These are phyloP conservation scores for Alternaria sp. DNA, from an alignment of 2,329 filamentous ascomycete genomes.

Conservation along the genomic window DNA sequence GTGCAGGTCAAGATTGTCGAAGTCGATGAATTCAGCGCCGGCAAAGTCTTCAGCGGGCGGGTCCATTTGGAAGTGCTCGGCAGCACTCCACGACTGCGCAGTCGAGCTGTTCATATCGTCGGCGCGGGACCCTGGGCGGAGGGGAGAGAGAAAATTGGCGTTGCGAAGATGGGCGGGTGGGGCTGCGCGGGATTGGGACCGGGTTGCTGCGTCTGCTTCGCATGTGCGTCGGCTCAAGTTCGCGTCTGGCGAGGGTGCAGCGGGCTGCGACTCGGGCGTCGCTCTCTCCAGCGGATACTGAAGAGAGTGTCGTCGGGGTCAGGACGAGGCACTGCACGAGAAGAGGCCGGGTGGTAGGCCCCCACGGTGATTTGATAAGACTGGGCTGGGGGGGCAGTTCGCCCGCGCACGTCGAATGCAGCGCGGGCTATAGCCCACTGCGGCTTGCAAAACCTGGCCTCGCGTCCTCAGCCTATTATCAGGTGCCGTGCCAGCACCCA, in stretches of 20 bases:
- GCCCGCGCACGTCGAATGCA: slow-evolving; percentile 10
- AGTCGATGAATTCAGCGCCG: slow-evolving; percentile 52
- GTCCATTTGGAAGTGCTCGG: slow-evolving; percentile 51
- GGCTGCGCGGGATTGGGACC: slow-evolving; percentile 6
- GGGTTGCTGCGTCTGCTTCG: slow-evolving; percentile 1
- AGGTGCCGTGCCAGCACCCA: slow-evolving; percentile 1
- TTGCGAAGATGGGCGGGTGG: slow-evolving; percentile 12
- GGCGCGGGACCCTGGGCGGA: slow-evolving; percentile 16
- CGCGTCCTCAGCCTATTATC: slow-evolving; percentile 5
- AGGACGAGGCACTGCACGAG: slow-evolving; percentile 13
- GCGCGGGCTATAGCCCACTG: slow-evolving; percentile 1
- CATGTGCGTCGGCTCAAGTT: slow-evolving; percentile 2
- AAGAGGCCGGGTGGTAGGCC: slow-evolving; percentile 13
- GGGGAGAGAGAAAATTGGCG: slow-evolving; percentile 16
- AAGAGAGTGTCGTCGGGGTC: slow-evolving; percentile 11
- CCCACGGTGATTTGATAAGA: slow-evolving; percentile 28
- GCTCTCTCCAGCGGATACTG: slow-evolving; percentile 7
- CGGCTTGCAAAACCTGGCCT: slow-evolving; percentile 3
- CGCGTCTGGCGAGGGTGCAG: neutral
- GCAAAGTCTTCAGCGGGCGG: slow-evolving; percentile 51
- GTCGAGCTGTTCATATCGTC: slow-evolving; percentile 42
- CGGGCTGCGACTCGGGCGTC: neutral
- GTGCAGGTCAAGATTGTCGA: slow-evolving; percentile 42
- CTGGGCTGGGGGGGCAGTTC: slow-evolving; percentile 3
- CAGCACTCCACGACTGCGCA: slow-evolving; percentile 47